phyloP scores from a whole-genome alignment of 352 stramenopile species.

The Globisporangium sylvaticum region DNA sequence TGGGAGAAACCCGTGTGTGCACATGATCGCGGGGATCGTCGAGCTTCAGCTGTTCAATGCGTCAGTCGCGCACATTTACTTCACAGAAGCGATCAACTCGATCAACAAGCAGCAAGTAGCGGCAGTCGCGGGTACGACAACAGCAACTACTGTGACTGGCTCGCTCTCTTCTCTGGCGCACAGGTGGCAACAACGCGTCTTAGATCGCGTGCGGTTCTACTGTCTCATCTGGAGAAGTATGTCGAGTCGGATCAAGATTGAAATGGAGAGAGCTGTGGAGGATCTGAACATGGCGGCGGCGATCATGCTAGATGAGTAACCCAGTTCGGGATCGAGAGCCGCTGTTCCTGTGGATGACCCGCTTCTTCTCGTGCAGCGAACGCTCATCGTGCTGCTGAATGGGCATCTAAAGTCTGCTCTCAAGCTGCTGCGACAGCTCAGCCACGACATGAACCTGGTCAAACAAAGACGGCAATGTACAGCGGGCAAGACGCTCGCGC shows the following conservation, averaged over 20 bases:
- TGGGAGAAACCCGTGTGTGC: constrained; percentile 29
- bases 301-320: constrained; percentile 23
- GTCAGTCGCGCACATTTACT: constrained; percentile 29
- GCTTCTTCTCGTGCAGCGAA: constrained; percentile 38
- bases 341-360: constrained; percentile 18
- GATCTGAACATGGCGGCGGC: constrained; percentile 45
- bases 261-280: constrained; percentile 47
- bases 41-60: constrained; percentile 48
- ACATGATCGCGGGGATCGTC: constrained; percentile 51
- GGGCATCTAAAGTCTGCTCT: constrained; percentile 46
- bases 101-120: constrained; percentile 17
- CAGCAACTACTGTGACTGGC: neutral
- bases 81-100: constrained; percentile 35
- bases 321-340: neutral
- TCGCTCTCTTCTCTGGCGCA: constrained; percentile 19
- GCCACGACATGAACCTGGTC: constrained; percentile 8
- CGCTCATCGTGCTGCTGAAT: constrained; percentile 52
- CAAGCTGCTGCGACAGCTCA: constrained; percentile 41
- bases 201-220: constrained; percentile 44
- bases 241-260: constrained; percentile 35
- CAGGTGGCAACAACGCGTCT: constrained; percentile 31
- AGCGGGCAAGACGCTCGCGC: neutral
- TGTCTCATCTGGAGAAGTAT: constrained; percentile 51
- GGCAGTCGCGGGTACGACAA: neutral
- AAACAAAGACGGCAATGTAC: constrained; percentile 1